Percentiles rank a stretch among this genome's conserved stretches.
Conservation (phyloP, 495 filamentous ascomycete species). For the Neurospora discreta region DNA sequence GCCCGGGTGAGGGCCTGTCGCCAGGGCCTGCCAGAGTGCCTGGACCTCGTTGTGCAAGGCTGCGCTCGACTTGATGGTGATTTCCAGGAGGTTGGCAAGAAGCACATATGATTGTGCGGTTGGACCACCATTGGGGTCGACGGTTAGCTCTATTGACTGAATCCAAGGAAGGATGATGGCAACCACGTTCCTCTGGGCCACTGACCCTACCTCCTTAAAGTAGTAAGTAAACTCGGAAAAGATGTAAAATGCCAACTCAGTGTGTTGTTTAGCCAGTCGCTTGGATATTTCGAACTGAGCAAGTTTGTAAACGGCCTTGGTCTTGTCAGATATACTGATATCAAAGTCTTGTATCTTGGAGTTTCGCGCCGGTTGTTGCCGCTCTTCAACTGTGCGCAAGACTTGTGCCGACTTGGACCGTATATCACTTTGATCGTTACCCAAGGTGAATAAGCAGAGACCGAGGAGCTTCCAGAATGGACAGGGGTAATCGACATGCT, state of each 20-base stretch:
- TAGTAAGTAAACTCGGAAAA: slow-evolving; percentile 90
- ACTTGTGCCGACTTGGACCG: slow-evolving; percentile 81
- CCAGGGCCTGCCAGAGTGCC: slow-evolving; percentile 92
- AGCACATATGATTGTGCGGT: slow-evolving; percentile 89
- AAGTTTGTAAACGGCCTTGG: slow-evolving; percentile 91
- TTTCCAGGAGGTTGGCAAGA: slow-evolving; percentile 88
- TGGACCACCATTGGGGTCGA: slow-evolving; percentile 90
- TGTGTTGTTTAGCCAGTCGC: slow-evolving; percentile 74
- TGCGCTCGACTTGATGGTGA: slow-evolving; percentile 83
- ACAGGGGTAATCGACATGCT: slow-evolving; percentile 66
- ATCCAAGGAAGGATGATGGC: slow-evolving; percentile 94
- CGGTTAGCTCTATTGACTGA: slow-evolving; percentile 80
- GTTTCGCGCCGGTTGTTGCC: slow-evolving; percentile 55
- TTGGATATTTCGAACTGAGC: slow-evolving; percentile 96
- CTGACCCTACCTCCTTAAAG: slow-evolving; percentile 72
- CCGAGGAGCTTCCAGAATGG: slow-evolving; percentile 84
- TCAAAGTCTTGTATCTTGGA: slow-evolving; percentile 95
- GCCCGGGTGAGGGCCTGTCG: slow-evolving; percentile 85
- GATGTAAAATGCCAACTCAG: slow-evolving; percentile 79
- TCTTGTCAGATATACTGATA: slow-evolving; percentile 96
- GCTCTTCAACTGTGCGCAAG: slow-evolving; percentile 71
- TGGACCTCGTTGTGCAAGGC: slow-evolving; percentile 92
- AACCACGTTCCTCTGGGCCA: slow-evolving; percentile 84
- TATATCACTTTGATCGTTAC: slow-evolving; percentile 78
- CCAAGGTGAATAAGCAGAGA: slow-evolving; percentile 79